Percentiles rank a stretch among this genome's conserved stretches.
Conservation (phyloP, 2,329 filamentous ascomycete genomes). For the Podosphaera leucotricha region DNA sequence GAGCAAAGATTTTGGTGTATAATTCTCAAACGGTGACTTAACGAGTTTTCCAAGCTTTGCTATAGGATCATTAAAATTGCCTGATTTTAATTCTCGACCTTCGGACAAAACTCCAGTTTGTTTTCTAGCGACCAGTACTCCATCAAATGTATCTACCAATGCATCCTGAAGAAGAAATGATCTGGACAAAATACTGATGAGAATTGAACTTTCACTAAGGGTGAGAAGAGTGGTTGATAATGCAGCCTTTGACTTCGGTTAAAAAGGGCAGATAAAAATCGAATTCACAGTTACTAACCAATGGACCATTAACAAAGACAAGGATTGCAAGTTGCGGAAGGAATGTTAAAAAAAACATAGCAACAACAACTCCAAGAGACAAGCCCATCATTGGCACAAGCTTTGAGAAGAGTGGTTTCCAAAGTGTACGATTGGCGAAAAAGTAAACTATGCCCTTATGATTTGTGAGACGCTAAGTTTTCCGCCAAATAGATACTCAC, state of each 20-base stretch:
- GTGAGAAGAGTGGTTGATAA: constrained; percentile 47
- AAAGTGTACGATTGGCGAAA: constrained; percentile 27
- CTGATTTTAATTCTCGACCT: constrained; percentile 47
- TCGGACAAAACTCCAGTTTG: constrained; percentile 40
- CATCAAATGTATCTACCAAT: constrained; percentile 75
- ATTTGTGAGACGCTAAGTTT: neutral
- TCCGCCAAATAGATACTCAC: constrained; percentile 14
- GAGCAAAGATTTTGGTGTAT: constrained; percentile 39
- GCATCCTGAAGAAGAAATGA: constrained; percentile 62
- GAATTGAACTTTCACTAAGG: constrained; percentile 34
- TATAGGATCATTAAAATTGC: constrained; percentile 27
- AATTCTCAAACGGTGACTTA: constrained; percentile 32
- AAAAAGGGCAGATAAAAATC: neutral
- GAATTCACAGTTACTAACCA: constrained; percentile 15
- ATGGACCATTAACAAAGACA: constrained; percentile 61
- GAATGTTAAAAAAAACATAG: constrained; percentile 81
- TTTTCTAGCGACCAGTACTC: constrained; percentile 30
- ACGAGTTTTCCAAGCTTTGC: constrained; percentile 29
- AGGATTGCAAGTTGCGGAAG: constrained; percentile 63
- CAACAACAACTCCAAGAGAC: constrained; percentile 44
- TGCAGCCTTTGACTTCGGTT: constrained; percentile 24
- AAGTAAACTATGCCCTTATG: constrained; percentile 35
- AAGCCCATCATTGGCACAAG: constrained; percentile 41
- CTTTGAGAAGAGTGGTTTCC: constrained; percentile 32
- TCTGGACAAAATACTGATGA: constrained; percentile 33